A percentile compares a stretch with the other conserved stretches of the same genome.
These are phyloP conservation scores for Nitzschia putrida DNA, from an alignment of 108 stramenopile species.

Conservation along the genomic window DNA sequence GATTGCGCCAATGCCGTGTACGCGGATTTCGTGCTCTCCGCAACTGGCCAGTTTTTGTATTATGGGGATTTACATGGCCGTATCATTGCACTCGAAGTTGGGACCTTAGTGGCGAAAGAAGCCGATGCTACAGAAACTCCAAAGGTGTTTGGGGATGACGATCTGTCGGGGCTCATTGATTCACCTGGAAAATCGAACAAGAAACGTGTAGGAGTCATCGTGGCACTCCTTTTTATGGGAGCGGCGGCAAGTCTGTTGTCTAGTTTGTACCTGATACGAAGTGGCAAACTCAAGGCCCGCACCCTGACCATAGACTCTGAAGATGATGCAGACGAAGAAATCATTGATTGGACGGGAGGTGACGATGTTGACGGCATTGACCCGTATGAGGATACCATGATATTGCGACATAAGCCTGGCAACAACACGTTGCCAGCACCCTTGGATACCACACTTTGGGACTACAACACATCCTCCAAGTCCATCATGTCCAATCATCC, in stretches of 20 bases:
- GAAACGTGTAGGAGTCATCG: not conserved
- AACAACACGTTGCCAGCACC: not conserved
- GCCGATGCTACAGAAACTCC: not conserved
- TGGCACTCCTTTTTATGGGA: not conserved
- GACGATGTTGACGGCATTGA: constrained; percentile 23
- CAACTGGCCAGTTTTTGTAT: constrained; percentile 24
- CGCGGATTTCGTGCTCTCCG: constrained; percentile 30
- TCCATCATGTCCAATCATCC: constrained; percentile 1
- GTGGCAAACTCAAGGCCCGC: not conserved
- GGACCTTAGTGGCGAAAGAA: not conserved
- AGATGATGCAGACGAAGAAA: constrained; percentile 10
- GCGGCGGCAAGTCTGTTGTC: not conserved
- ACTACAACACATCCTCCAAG: not conserved
- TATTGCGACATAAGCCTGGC: not conserved
- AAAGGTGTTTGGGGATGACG: not conserved
- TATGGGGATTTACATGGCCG: constrained; percentile 23
- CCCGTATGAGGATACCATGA: constrained; percentile 26
- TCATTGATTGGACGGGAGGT: constrained; percentile 4
- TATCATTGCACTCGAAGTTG: constrained; percentile 27
- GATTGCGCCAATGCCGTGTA: constrained; percentile 23
- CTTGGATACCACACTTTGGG: not conserved
- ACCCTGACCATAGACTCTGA: not conserved
- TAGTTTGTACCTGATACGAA: constrained; percentile 5
- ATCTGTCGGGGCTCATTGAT: not conserved
- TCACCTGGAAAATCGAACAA: not conserved